These are phyloP conservation scores for Eucalyptus microcorys DNA, from an alignment of 345 rosid genomes.

Conservation along the genomic window DNA sequence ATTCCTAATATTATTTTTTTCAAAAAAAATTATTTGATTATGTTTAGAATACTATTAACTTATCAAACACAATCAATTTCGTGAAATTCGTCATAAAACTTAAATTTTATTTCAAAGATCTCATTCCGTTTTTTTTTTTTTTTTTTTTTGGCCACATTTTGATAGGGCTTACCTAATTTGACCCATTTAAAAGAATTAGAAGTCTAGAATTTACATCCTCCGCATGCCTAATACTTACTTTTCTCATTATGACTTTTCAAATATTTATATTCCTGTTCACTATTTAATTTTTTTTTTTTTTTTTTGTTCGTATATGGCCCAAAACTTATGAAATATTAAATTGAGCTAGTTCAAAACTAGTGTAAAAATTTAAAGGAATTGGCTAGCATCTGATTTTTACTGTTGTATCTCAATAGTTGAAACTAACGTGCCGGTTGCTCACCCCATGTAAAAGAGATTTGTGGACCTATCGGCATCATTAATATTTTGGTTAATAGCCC, in stretches of 20 bases:
- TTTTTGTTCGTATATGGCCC: too few species aligned
- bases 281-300: too few species aligned
- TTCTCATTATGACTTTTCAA: too few species aligned
- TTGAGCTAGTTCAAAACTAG: too few species aligned
- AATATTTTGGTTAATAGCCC: too few species aligned
- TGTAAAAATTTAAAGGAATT: too few species aligned
- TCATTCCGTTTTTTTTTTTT: not conserved
- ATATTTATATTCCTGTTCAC: too few species aligned
- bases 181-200: not conserved
- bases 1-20: not conserved
- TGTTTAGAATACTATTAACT: not conserved
- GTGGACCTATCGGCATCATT: not conserved
- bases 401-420: not conserved
- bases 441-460: not conserved
- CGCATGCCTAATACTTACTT: too few species aligned
- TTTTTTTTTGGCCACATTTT: not conserved
- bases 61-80: not conserved
- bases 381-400: too few species aligned
- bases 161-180: not conserved
- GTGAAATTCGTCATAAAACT: not conserved
- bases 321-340: too few species aligned
- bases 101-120: not conserved
- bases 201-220: too few species aligned
- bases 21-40: not conserved
- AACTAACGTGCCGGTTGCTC: not conserved